Evolutionary conservation across 108 stramenopile species (phyloP).

Genomic region (Conticribra weissflogii): DNA sequence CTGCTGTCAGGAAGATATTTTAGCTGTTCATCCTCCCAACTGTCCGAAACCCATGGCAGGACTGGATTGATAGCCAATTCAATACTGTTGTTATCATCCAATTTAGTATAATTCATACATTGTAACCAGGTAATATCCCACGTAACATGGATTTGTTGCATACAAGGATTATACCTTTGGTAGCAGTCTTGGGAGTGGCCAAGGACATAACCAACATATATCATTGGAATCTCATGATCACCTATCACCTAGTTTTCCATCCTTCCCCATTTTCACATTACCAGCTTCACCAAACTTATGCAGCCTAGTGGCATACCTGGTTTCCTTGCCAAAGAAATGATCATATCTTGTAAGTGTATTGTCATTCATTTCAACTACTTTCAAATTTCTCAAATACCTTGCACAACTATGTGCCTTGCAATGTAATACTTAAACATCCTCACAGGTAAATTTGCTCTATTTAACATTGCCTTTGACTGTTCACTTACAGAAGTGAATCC

Average conservation of each 20-base stretch:
- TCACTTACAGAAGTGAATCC: conserved; percentile 21
- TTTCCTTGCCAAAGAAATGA: background rate
- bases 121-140: conserved; percentile 35
- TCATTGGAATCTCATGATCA: conserved; percentile 16
- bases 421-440: background rate
- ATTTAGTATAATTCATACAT: conserved; percentile 11
- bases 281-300: conserved; percentile 35
- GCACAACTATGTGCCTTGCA: conserved; percentile 12
- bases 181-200: background rate
- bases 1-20: no score
- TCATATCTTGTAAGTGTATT: conserved; percentile 6
- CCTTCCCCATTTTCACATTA: conserved; percentile 9
- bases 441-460: conserved; percentile 5
- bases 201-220: conserved; percentile 36
- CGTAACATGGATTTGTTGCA: background rate
- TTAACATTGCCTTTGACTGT: conserved; percentile 5
- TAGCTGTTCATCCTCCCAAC: no score
- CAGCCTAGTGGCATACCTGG: background rate
- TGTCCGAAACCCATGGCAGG: background rate
- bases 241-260: conserved; percentile 18
- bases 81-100: background rate
- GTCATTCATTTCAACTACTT: conserved; percentile 9
- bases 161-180: conserved; percentile 5
- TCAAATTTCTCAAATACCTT: conserved; percentile 26
- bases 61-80: background rate